A percentile compares a stretch with the other conserved stretches of the same genome.
Conservation (phyloP, 1,139 yeast species). For the Lodderomyces theae region DNA sequence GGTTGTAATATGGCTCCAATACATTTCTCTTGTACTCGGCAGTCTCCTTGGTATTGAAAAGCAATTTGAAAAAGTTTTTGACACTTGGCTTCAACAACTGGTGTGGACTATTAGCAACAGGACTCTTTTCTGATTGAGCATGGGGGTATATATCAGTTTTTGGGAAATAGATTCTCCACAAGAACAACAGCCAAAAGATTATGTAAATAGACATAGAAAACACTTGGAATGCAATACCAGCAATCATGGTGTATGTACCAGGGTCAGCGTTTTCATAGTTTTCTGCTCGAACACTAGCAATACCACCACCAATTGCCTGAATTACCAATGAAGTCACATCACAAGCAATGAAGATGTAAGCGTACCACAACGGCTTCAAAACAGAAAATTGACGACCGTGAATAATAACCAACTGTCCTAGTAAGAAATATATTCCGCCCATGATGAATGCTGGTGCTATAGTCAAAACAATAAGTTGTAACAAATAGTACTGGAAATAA, state of each 20-base stretch:
- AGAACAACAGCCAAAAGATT: constrained; percentile 51
- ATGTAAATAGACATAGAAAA: constrained; percentile 66
- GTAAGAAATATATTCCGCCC: constrained; percentile 78
- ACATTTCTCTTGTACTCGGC: constrained; percentile 17
- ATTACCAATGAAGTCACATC: constrained; percentile 68
- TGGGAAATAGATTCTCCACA: constrained; percentile 38
- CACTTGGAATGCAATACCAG: constrained; percentile 78
- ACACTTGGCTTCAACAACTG: constrained; percentile 19
- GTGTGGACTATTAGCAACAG: constrained; percentile 9
- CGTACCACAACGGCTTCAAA: constrained; percentile 70
- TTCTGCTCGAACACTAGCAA: constrained; percentile 55
- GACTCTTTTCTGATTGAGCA: neutral
- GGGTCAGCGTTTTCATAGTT: constrained; percentile 30
- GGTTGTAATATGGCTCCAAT: constrained; percentile 32
- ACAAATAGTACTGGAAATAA: constrained; percentile 44
- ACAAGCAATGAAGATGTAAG: constrained; percentile 60
- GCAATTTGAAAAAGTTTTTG: constrained; percentile 22
- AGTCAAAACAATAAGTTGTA: constrained; percentile 68
- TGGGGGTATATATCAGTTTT: neutral
- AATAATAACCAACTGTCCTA: constrained; percentile 68
- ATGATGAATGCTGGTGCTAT: constrained; percentile 83
- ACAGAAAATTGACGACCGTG: constrained; percentile 61
- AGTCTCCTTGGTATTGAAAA: constrained; percentile 22
- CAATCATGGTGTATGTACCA: constrained; percentile 77
- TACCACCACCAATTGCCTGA: constrained; percentile 83